These are phyloP conservation scores for Lasiosphaeris hirsuta DNA, from an alignment of 495 filamentous ascomycete genomes.

Conservation along the genomic window DNA sequence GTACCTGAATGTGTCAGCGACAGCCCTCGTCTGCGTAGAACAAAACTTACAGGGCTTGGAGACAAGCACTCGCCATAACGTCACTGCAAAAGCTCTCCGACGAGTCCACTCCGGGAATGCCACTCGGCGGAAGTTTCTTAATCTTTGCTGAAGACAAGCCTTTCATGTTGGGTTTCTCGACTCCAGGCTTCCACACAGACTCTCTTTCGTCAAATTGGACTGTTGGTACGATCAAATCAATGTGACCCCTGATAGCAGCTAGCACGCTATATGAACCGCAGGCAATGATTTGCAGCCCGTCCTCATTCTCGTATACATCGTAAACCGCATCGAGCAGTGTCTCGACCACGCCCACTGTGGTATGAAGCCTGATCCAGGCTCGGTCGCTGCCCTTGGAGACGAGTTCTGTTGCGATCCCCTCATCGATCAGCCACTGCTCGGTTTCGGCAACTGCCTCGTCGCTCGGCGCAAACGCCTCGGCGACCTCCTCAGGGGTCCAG, in stretches of 20 bases:
- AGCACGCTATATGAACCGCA: slow-evolving; percentile 39
- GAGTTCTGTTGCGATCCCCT: slow-evolving; percentile 44
- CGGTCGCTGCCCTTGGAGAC: slow-evolving; percentile 47
- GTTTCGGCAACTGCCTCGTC: slow-evolving; percentile 16
- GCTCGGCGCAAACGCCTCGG: slow-evolving; percentile 16
- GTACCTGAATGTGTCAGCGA: slow-evolving; percentile 9
- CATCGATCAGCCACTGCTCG: slow-evolving; percentile 42
- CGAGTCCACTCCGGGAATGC: not conserved
- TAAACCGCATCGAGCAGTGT: slow-evolving; percentile 53
- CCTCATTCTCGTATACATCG: slow-evolving; percentile 49
- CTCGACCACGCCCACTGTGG: slow-evolving; percentile 50
- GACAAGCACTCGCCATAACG: slow-evolving; percentile 31
- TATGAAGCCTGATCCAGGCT: slow-evolving; percentile 49
- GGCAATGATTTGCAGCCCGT: slow-evolving; percentile 45
- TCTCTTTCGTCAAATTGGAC: slow-evolving; percentile 26
- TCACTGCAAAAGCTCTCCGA: slow-evolving; percentile 29
- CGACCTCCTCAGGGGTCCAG: slow-evolving; percentile 21
- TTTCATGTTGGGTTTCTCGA: slow-evolving; percentile 16
- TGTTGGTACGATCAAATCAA: slow-evolving; percentile 30
- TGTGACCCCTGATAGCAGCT: slow-evolving; percentile 16
- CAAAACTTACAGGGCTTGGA: slow-evolving; percentile 29
- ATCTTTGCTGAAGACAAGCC: not conserved
- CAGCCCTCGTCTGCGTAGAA: not conserved
- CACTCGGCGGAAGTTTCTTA: slow-evolving; percentile 7
- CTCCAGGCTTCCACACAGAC: not conserved